phyloP scores from a whole-genome alignment of 163 green algal genomes.

The Scenedesmus sp. region DNA sequence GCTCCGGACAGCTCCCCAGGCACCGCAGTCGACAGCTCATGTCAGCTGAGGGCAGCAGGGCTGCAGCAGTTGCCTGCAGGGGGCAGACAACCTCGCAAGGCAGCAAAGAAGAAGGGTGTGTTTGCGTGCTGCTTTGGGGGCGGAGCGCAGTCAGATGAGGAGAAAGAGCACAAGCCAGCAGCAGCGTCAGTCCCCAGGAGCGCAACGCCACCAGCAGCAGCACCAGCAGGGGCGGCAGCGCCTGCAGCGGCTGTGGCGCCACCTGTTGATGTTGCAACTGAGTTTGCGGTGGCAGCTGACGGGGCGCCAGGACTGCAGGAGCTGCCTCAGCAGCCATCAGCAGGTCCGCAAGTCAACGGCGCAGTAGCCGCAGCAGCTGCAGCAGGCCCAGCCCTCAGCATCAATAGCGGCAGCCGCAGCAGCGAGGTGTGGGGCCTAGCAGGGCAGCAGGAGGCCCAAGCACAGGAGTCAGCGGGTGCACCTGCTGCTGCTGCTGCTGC shows the following conservation, averaged over 20 bases:
- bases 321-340: neutral
- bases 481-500: neutral
- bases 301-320: neutral
- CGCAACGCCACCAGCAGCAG: neutral
- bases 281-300: neutral
- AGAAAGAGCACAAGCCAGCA: neutral
- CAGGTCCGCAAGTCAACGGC: neutral
- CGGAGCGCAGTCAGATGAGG: neutral
- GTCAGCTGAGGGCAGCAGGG: neutral
- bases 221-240: too few relatives aligned
- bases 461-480: neutral
- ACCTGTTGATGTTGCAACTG: neutral
- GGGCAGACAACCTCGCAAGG: neutral
- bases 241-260: neutral
- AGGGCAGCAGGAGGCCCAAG: neutral
- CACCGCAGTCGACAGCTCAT: neutral
- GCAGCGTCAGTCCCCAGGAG: neutral
- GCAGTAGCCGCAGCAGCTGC: neutral
- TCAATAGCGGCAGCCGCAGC: neutral
- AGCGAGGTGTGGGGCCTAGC: slow-evolving; percentile 27
- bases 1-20: too few relatives aligned
- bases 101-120: slow-evolving; percentile 10
- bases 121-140: slow-evolving; percentile 35
- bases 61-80: slow-evolving; percentile 1
- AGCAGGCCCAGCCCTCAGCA: neutral